Base-by-base conservation (phyloP, 208 protist species). In the Novymonas esmeraldas region DNA sequence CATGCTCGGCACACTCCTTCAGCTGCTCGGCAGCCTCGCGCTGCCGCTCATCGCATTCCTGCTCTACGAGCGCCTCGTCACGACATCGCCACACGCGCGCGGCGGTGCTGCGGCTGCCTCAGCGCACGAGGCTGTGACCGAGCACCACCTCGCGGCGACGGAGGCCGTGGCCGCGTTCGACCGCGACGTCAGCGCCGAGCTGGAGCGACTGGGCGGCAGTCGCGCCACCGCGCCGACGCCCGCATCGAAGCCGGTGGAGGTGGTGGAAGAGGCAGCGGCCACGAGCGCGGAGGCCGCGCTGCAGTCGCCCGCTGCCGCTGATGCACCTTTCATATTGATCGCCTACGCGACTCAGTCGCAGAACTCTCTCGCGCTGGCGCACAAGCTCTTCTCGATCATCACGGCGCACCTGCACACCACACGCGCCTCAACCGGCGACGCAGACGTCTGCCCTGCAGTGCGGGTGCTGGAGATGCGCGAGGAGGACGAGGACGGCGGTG, bases 321-420 rank as follows among this genome's bases (percentile, higher is more conserved):
- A 79, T n/a, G n/a, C n/a, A n/a, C n/a, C n/a, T n/a, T n/a, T n/a
- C 14, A 86, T 93, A 29, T 54, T 89, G 3, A 82, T 93, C 31
- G 84, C 84, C 16, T 93, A 93, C 70, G 87, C 87, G 22, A 87
- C 81, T 5, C 69, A 90, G 49, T 77, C 76, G 11, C 77, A 86
- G 51, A 90, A 76, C 28, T 80, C 81, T 9, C 78, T 79, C n/a
- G 71, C 73, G 22, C 68, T 90, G 26, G 70, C 87, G 7, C 78
- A 93, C 63, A 85, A 90, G 51, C 79, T 93, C 6, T 86, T 93
- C 60, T 78, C 72, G 1, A 16, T 61, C 33, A 56, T 78, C 48
- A 63, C 59, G 26, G 62, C 64, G 1, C 59, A 69, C 38, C 66
- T 81, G 28, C 70, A 65, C 5, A 50, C 76, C 16, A 36, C 44